Base-by-base conservation (phyloP, 225 moss, liverwort and hornwort species). In the Physcomitrellopsis africana region DNA sequence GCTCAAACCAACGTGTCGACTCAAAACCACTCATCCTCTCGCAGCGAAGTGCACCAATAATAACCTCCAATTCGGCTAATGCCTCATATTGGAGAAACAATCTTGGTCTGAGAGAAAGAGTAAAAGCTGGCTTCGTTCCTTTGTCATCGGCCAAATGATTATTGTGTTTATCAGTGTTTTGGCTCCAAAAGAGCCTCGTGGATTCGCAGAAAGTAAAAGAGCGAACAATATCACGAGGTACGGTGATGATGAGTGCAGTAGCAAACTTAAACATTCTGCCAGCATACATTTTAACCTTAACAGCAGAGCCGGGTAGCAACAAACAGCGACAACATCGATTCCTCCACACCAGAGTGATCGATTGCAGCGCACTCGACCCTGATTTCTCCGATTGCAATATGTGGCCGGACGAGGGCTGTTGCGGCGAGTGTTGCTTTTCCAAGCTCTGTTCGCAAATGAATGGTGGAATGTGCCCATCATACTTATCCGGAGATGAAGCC, bases 31-130 rank as follows among this genome's bases (percentile, higher is more conserved):
- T 64, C 76, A 45, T 26, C 74, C 60, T 20, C 17, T n/a, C 32
- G 70, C n/a, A 11, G 19, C 67, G 46, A 29, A 32, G 60, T 64
- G 76, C 64, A 59, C 73, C 77, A 80, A 73, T 84, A 13, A 53
- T 11, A 53, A 19, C 42, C 60, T 60, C 70, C 57, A 76, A 37
- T 51, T 57, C 23, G 37, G 60, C 47, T 67, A n/a, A 23, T 17
- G 70, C 58, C 42, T 51, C 70, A 70, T 65, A 70, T 58, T 37
- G 2, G 32, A 37, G 72, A 63, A 24, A 60, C 77, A 84, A 80
- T 84, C 80, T 77, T 80, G 80, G 84, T 80, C 84, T 66, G 80
- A 70, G 79, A 63, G 67, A 37, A 75, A 58, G 23, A 52, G 48
- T 37, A 0, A 2, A 1, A 67, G 42, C 66, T 44, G 23, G 61